Evolutionary conservation across 192 early-diverging fungal species (phyloP).

Genomic region (Coemansia guatemalensis): DNA sequence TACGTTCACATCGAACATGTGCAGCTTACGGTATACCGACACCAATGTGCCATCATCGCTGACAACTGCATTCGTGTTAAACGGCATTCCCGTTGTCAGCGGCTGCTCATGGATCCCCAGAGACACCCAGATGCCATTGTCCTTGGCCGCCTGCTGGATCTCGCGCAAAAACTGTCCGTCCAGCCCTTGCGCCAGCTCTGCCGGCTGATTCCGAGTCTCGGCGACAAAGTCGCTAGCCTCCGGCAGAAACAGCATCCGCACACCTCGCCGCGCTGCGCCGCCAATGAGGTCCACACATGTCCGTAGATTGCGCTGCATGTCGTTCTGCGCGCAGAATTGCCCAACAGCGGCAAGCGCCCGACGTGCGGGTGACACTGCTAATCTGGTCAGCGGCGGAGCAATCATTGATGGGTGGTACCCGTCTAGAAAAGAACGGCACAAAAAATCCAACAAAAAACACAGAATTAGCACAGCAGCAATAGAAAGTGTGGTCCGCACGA

Average conservation of each 20-base stretch:
- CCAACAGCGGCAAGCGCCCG: slow-evolving; percentile 61
- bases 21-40: slow-evolving; percentile 69
- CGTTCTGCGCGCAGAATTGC: slow-evolving; percentile 69
- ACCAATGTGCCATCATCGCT: slow-evolving; percentile 59
- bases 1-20: slow-evolving; percentile 73
- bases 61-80: slow-evolving; percentile 72
- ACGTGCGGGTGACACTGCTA: slow-evolving; percentile 29
- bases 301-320: slow-evolving; percentile 59
- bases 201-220: slow-evolving; percentile 52
- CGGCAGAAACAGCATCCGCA: slow-evolving; percentile 78
- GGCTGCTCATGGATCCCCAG: slow-evolving; percentile 75
- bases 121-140: slow-evolving; percentile 66
- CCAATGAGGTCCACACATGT: slow-evolving; percentile 61
- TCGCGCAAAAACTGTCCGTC: slow-evolving; percentile 59
- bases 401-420: slow-evolving; percentile 41
- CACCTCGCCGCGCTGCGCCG: slow-evolving; percentile 58
- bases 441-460: background rate
- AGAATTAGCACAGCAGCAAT: slow-evolving; percentile 1
- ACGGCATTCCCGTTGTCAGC: slow-evolving; percentile 32
- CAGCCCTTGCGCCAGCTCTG: slow-evolving; percentile 53
- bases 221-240: slow-evolving; percentile 84
- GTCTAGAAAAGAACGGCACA: slow-evolving; percentile 17
- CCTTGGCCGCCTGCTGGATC: slow-evolving; percentile 61
- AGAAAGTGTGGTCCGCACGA: background rate
- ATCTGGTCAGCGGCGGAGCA: slow-evolving; percentile 26